Evolutionary conservation across 495 filamentous ascomycete species (phyloP).

Genomic region (Oleoguttula mirabilis): DNA sequence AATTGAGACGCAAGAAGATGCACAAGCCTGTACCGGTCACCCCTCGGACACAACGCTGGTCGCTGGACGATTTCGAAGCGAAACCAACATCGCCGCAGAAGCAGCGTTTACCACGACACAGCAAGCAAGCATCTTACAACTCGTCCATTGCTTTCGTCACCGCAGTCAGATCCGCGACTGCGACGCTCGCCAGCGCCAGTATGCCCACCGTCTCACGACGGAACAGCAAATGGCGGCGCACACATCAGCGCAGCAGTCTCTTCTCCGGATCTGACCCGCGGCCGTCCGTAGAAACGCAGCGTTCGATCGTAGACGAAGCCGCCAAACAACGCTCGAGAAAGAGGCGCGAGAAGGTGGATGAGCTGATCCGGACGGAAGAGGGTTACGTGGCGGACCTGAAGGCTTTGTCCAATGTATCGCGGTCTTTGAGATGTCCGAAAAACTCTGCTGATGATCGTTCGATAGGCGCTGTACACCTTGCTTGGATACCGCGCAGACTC

Average conservation of each 20-base stretch:
- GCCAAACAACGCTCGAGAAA: slow-evolving; percentile 58
- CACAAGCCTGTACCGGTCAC: slow-evolving; percentile 15
- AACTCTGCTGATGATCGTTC: background rate
- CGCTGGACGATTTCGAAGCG: slow-evolving; percentile 30
- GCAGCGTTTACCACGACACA: slow-evolving; percentile 30
- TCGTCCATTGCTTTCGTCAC: slow-evolving; percentile 65
- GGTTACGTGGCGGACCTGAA: slow-evolving; percentile 79
- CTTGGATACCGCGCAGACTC: background rate
- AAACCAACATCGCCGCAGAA: slow-evolving; percentile 19
- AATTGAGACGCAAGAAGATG: slow-evolving; percentile 33
- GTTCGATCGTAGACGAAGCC: slow-evolving; percentile 52
- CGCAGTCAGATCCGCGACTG: slow-evolving; percentile 62
- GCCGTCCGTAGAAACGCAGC: slow-evolving; percentile 55
- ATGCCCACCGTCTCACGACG: slow-evolving; percentile 43
- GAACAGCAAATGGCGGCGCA: slow-evolving; percentile 34
- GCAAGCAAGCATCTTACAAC: slow-evolving; percentile 48
- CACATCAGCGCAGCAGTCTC: slow-evolving; percentile 50
- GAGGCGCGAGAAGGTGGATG: slow-evolving; percentile 65
- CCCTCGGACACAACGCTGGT: slow-evolving; percentile 35
- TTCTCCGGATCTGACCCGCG: slow-evolving; percentile 46
- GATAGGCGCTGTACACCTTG: slow-evolving; percentile 6
- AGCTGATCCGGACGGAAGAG: slow-evolving; percentile 74
- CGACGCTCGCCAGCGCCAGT: slow-evolving; percentile 59
- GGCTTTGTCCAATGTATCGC: slow-evolving; percentile 68
- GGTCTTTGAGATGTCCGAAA: slow-evolving; percentile 25